Evolutionary conservation across 805 yeast species (phyloP), one percentile per base, ranked within the genome.

Genomic region (Hanseniaspora occidentalis): DNA sequence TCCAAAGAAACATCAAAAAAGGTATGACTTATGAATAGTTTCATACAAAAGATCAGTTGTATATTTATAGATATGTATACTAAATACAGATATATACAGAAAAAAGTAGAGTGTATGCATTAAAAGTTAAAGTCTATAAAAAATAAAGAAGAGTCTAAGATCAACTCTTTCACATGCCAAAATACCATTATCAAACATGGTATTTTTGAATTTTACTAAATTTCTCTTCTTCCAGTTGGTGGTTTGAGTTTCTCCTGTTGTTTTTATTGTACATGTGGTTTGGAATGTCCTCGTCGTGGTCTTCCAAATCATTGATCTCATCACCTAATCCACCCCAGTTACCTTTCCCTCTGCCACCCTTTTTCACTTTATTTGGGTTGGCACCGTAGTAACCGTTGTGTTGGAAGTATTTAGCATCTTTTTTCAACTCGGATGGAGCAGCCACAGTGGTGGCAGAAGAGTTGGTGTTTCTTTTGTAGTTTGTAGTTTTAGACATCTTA

Each of bases 271-370:
- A 61, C 14, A 70, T 61, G 4, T 25, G 10, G n/a, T 13, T 13
- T 4, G 67, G 66, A 4, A 68, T 65, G 46, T 75, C 65, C 46
- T 74, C 78, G 37, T 79, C 83, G 16, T 69, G 62, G 40, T 71
- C 74, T 44, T 73, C 69, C 45, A 82, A 57, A 46, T 76, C 83
- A 36, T 74, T 73, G 39, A 79, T 56, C 51, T 84, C 95, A 50
- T 83, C 94, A 23, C 86, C 89, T 7, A 76, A 70, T 44, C 67
- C 64, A 35, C 96, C 96, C 95, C 95, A 84, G 54, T 85, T 85
- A 48, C 78, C 79, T 51, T 75, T 77, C 36, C 96, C 96, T 25
- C 79, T 80, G 38, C 96, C 96, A 43, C 71, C 70, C 57, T 83
- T 84, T 72, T 84, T 84, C 42, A 81, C 73, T 52, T 75, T 73